These are phyloP conservation scores for Neofusicoccum laricinum DNA, from an alignment of 2,329 filamentous ascomycete species.

Conservation along the genomic window DNA sequence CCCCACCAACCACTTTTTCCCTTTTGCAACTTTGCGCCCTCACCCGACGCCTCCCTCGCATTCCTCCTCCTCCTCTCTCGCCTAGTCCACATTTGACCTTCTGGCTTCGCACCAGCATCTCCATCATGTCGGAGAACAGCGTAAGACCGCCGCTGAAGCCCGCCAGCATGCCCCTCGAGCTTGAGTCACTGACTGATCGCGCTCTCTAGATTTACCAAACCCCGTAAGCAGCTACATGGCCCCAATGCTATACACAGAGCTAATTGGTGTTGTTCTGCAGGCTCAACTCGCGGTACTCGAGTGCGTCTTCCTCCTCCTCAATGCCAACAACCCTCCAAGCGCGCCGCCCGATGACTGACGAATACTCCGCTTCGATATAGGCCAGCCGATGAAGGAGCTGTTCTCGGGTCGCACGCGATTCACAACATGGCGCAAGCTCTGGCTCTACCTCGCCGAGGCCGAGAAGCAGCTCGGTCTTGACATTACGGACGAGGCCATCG, in stretches of 20 bases:
- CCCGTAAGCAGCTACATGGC: neutral
- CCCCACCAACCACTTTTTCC: conserved; percentile 16
- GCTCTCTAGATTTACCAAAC: conserved; percentile 16
- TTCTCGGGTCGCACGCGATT: conserved; percentile 75
- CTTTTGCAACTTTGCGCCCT: neutral
- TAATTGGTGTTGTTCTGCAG: neutral
- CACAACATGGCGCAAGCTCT: conserved; percentile 79
- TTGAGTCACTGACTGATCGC: neutral
- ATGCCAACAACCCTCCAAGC: neutral
- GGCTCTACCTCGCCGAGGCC: conserved; percentile 78
- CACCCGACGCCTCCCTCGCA: neutral
- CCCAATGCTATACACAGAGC: neutral
- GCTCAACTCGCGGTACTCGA: conserved; percentile 18
- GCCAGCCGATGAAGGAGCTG: conserved; percentile 53
- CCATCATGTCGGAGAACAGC: conserved; percentile 15
- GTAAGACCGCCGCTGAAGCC: conserved; percentile 1
- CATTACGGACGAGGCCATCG: conserved; percentile 64
- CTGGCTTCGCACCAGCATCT: neutral
- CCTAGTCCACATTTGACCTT: neutral
- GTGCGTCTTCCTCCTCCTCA: neutral
- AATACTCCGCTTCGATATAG: neutral
- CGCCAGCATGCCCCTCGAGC: neutral
- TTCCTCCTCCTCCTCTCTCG: neutral
- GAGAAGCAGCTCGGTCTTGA: conserved; percentile 77
- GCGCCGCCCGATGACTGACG: neutral